phyloP scores from a whole-genome alignment of 352 stramenopile genomes.

The Globisporangium spiculum region DNA sequence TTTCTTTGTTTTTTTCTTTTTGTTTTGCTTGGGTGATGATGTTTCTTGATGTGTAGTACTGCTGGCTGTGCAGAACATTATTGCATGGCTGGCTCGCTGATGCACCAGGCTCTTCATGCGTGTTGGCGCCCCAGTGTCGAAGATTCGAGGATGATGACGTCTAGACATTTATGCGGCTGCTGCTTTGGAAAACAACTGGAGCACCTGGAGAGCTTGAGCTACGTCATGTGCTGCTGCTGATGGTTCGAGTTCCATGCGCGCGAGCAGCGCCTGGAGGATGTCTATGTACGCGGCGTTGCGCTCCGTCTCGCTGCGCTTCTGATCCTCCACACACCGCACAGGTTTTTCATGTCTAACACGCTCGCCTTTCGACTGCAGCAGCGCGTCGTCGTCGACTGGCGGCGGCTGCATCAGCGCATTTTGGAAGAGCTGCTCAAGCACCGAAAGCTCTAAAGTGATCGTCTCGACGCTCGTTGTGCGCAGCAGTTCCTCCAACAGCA shows the following conservation, averaged over 20 bases:
- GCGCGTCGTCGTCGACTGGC: background rate
- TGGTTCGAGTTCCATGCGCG: background rate
- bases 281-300: background rate
- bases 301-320: background rate
- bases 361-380: background rate
- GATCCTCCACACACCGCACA: background rate
- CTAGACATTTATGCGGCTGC: background rate
- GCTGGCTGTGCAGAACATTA: background rate
- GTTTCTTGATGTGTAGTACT: background rate
- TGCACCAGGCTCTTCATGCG: background rate
- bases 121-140: background rate
- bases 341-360: background rate
- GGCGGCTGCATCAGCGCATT: background rate
- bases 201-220: constrained; percentile 1
- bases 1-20: background rate
- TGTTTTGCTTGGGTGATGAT: background rate
- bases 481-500: constrained; percentile 26
- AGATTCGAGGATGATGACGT: background rate
- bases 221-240: background rate
- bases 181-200: constrained; percentile 7
- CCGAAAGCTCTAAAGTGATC: background rate
- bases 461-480: constrained; percentile 14
- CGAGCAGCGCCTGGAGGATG: constrained; percentile 9
- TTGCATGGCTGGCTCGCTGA: background rate
- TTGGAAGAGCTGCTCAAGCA: constrained; percentile 7